phyloP scores from a whole-genome alignment of 352 stramenopile species.

The Pythium chondricola region DNA sequence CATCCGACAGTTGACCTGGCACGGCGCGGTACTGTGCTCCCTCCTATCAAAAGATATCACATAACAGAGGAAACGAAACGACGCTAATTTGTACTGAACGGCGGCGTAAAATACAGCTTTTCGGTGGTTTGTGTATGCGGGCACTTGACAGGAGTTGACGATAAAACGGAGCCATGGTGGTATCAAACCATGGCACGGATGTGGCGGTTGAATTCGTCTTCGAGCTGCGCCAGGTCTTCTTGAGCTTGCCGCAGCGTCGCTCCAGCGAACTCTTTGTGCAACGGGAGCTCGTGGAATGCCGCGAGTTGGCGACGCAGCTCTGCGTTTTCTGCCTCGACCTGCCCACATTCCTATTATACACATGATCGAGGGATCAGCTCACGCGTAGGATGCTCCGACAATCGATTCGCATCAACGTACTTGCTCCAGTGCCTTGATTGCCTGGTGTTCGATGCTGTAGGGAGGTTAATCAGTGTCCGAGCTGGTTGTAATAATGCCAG shows the following conservation, averaged over 20 bases:
- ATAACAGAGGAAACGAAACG: no score
- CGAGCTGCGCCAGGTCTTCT: conserved; percentile 29
- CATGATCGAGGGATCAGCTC: neutral
- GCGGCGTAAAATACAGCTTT: no score
- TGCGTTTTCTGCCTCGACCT: conserved; percentile 25
- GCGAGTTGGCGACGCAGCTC: conserved; percentile 24
- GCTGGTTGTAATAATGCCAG: no score
- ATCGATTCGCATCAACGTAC: conserved; percentile 8
- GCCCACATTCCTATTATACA: conserved; percentile 25
- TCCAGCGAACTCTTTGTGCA: conserved; percentile 31
- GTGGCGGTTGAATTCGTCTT: conserved; percentile 42
- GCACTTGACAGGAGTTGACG: no score
- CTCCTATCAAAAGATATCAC: no score
- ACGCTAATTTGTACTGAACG: no score
- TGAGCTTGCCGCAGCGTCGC: conserved; percentile 26
- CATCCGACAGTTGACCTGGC: no score
- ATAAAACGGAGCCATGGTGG: no score
- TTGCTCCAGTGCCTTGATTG: conserved; percentile 19
- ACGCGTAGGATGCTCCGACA: neutral
- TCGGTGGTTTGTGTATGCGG: no score
- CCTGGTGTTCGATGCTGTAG: conserved; percentile 31
- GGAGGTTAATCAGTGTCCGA: neutral
- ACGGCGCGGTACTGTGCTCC: no score
- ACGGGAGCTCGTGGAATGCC: conserved; percentile 30
- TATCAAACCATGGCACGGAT: conserved; percentile 42